Evolutionary conservation across 805 yeast species (phyloP).

Genomic region (Monosporozyma aerobia): DNA sequence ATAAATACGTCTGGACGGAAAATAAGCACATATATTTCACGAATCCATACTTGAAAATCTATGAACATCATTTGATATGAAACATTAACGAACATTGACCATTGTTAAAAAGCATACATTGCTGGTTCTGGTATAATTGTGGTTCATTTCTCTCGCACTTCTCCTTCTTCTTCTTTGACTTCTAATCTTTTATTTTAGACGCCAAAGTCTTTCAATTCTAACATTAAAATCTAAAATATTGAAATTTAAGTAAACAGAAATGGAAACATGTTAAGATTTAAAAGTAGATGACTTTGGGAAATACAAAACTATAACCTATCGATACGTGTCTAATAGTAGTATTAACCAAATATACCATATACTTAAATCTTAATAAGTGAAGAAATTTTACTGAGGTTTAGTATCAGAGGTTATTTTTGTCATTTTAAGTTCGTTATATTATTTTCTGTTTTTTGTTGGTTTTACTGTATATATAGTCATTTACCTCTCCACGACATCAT

Average conservation of each 20-base stretch:
- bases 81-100: too few relatives aligned
- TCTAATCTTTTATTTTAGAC: not conserved
- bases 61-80: too few relatives aligned
- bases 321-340: not conserved
- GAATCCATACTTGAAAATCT: too few relatives aligned
- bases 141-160: not conserved
- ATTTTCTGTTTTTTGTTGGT: not conserved
- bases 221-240: not conserved
- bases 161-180: not conserved
- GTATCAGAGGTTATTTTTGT: not conserved
- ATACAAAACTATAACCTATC: not conserved
- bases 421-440: not conserved
- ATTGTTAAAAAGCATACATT: too few relatives aligned
- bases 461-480: not conserved
- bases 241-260: not conserved
- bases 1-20: too few relatives aligned
- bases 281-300: not conserved
- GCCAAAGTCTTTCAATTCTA: not conserved
- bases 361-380: not conserved
- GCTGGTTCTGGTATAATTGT: too few relatives aligned
- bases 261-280: not conserved
- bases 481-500: not conserved
- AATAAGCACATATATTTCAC: too few relatives aligned
- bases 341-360: not conserved
- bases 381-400: not conserved